A percentile compares a stretch with the other conserved stretches of the same genome.
Evolutionary conservation across 139 green algal genomes (phyloP).

Genomic region (Picochlorum costavermella): DNA sequence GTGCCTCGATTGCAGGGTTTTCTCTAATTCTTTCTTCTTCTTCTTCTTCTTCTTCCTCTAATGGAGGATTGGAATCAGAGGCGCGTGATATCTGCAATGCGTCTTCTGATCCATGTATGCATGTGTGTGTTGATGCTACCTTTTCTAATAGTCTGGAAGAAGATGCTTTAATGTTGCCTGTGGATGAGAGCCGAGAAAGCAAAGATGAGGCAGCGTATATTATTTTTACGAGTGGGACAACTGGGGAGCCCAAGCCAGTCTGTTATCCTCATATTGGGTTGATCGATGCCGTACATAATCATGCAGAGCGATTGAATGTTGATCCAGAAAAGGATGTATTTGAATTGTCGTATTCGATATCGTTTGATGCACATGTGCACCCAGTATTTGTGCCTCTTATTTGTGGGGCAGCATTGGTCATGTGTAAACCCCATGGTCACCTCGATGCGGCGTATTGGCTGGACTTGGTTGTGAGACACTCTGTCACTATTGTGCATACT

Average conservation of each 20-base stretch:
- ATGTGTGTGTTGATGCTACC: too few species aligned
- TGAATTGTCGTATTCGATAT: conserved; percentile 8
- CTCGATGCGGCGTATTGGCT: conserved; percentile 4
- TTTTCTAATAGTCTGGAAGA: too few species aligned
- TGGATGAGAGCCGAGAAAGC: too few species aligned
- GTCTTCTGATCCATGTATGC: too few species aligned
- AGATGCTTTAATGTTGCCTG: too few species aligned
- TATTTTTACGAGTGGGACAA: conserved; percentile 57
- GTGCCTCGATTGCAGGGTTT: too few species aligned
- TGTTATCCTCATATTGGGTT: conserved; percentile 28
- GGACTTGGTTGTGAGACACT: too few species aligned
- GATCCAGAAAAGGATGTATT: background rate
- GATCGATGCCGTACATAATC: conserved; percentile 16
- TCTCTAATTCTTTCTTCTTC: too few species aligned
- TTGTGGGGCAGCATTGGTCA: background rate
- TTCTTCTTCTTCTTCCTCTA: too few species aligned
- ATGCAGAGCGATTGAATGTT: background rate
- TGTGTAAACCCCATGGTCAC: conserved; percentile 12
- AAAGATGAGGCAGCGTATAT: conserved; percentile 34
- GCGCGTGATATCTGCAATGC: too few species aligned
- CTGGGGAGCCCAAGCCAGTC: conserved; percentile 48
- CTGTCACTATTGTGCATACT: too few species aligned
- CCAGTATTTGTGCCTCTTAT: background rate
- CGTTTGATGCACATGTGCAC: conserved; percentile 22
- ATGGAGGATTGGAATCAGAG: too few species aligned